Conservation (phyloP, 2,329 filamentous ascomycete genomes). For the Periconia sp. region DNA sequence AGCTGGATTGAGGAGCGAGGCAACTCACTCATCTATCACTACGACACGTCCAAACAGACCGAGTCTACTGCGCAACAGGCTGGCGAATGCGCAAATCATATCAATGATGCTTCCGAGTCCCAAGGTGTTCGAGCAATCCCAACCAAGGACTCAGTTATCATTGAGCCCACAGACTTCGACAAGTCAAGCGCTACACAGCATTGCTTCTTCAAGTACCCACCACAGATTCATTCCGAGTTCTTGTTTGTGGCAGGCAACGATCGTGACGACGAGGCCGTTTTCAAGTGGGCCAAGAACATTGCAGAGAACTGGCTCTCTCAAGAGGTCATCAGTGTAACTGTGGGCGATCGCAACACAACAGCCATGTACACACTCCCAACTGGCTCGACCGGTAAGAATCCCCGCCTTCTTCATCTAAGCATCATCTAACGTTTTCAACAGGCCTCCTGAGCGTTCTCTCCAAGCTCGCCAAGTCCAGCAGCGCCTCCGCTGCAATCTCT, state of each 20-base stretch:
- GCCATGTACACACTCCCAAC: slow-evolving; percentile 84
- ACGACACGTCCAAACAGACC: slow-evolving; percentile 77
- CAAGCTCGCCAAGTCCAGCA: too few relatives aligned
- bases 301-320: slow-evolving; percentile 50
- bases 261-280: slow-evolving; percentile 90
- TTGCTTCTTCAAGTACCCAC: slow-evolving; percentile 60
- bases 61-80: slow-evolving; percentile 68
- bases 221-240: slow-evolving; percentile 64
- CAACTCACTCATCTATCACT: slow-evolving; percentile 89
- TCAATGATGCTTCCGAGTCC: slow-evolving; percentile 87
- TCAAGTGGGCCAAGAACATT: slow-evolving; percentile 87
- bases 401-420: neutral
- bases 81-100: slow-evolving; percentile 87
- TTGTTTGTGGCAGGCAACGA: slow-evolving; percentile 88
- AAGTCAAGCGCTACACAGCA: slow-evolving; percentile 80
- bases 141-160: slow-evolving; percentile 75
- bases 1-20: slow-evolving; percentile 88
- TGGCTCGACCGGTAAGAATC: slow-evolving; percentile 78
- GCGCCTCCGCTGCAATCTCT: too few relatives aligned
- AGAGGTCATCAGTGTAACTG: slow-evolving; percentile 79
- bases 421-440: slow-evolving; percentile 14
- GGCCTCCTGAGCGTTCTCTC: slow-evolving; percentile 24
- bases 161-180: slow-evolving; percentile 84
- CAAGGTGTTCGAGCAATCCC: slow-evolving; percentile 84
- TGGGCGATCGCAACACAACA: slow-evolving; percentile 86